Conservation (phyloP, 2,329 filamentous ascomycete genomes). For the Penicillium sp. region DNA sequence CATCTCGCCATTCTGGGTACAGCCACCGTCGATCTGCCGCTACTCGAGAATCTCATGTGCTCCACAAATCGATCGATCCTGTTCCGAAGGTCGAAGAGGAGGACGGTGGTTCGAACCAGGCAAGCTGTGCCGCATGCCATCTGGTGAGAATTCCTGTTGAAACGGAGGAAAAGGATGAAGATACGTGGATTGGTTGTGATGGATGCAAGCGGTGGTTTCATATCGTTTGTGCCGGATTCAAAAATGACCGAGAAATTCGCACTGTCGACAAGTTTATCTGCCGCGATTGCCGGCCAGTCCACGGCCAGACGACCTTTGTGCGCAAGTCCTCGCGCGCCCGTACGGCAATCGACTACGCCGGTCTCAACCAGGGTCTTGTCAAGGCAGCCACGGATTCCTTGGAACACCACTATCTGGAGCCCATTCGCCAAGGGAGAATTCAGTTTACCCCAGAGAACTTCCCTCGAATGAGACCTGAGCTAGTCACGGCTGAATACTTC, state of each 20-base stretch:
- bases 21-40: slow-evolving; percentile 8
- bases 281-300: slow-evolving; percentile 53
- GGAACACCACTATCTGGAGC: slow-evolving; percentile 65
- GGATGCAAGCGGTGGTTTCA: slow-evolving; percentile 67
- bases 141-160: slow-evolving; percentile 50
- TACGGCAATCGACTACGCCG: slow-evolving; percentile 64
- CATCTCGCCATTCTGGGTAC: slow-evolving; percentile 9
- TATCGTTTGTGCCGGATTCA: slow-evolving; percentile 62
- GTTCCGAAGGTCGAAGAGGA: slow-evolving; percentile 30
- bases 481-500: slow-evolving; percentile 60
- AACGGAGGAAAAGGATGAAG: slow-evolving; percentile 51
- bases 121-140: slow-evolving; percentile 55
- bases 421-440: slow-evolving; percentile 62
- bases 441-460: slow-evolving; percentile 59
- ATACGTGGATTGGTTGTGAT: slow-evolving; percentile 63
- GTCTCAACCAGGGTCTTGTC: slow-evolving; percentile 61
- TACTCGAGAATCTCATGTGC: slow-evolving; percentile 1
- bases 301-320: slow-evolving; percentile 62
- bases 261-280: slow-evolving; percentile 67
- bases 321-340: slow-evolving; percentile 63
- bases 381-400: slow-evolving; percentile 61
- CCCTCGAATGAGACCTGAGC: slow-evolving; percentile 59
- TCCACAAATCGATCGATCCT: slow-evolving; percentile 13
- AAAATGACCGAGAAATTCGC: slow-evolving; percentile 59
- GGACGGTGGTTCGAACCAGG: slow-evolving; percentile 35